Conservation (phyloP, 805 yeast genomes). For the Ogataea allantospora region DNA sequence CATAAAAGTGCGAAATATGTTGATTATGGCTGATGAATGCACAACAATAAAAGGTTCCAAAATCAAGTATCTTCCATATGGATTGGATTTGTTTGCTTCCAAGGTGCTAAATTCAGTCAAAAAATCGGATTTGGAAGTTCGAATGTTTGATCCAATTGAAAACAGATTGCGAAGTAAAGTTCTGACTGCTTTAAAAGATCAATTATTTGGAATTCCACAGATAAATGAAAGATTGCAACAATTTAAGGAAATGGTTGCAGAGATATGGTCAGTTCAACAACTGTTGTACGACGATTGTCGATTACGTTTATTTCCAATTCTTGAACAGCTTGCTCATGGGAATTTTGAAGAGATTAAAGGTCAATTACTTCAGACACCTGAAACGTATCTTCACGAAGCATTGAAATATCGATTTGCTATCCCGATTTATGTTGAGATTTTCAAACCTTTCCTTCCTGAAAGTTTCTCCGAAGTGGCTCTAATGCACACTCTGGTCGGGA, state of each 20-base stretch:
- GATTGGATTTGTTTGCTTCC: conserved; percentile 9
- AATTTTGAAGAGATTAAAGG: background rate
- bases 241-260: conserved; percentile 2
- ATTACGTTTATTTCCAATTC: conserved; percentile 2
- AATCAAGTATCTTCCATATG: conserved; percentile 10
- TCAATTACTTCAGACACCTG: background rate
- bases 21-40: conserved; percentile 18
- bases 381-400: conserved; percentile 1
- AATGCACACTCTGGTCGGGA: conserved; percentile 2
- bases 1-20: conserved; percentile 5
- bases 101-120: conserved; percentile 9
- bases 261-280: conserved; percentile 5
- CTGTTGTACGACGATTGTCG: conserved; percentile 1
- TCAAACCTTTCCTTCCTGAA: conserved; percentile 2
- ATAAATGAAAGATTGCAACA: background rate
- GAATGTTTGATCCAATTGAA: conserved; percentile 15
- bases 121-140: conserved; percentile 4
- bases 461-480: background rate
- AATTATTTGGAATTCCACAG: conserved; percentile 1
- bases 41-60: conserved; percentile 12
- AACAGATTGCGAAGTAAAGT: conserved; percentile 9
- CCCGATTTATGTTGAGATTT: conserved; percentile 3
- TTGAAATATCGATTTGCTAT: background rate
- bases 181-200: conserved; percentile 12
- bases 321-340: conserved; percentile 2